Percentiles rank a stretch among this genome's conserved stretches.
Conservation (phyloP, 1,139 yeast genomes). For the Nakaseomyces uthaithaninus region DNA sequence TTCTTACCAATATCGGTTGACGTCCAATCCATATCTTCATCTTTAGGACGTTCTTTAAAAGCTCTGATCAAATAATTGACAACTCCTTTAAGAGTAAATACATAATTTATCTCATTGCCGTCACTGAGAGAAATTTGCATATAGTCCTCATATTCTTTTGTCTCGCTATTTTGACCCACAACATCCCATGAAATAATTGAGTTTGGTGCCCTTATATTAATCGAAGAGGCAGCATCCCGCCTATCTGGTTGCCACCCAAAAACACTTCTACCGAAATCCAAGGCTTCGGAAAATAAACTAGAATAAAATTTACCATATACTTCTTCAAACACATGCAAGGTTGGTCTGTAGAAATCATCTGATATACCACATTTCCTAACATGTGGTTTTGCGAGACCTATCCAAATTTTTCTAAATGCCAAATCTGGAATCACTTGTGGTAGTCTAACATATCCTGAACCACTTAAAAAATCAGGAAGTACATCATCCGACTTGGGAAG, state of each 20-base stretch:
- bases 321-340: background rate
- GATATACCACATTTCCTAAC: background rate
- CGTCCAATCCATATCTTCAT: background rate
- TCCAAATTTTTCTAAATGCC: background rate
- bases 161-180: constrained; percentile 8
- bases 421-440: constrained; percentile 3
- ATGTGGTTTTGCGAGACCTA: constrained; percentile 1
- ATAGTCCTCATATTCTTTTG: constrained; percentile 5
- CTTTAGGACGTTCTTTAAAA: background rate
- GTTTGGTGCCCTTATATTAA: constrained; percentile 1
- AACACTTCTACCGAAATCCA: constrained; percentile 1
- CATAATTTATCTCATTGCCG: background rate
- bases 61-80: background rate
- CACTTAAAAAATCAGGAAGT: background rate
- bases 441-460: background rate
- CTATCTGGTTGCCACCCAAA: background rate
- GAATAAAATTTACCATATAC: background rate
- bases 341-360: background rate
- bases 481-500: background rate
- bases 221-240: background rate
- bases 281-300: background rate
- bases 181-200: constrained; percentile 7
- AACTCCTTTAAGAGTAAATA: constrained; percentile 1
- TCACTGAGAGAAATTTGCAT: constrained; percentile 5
- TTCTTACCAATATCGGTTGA: background rate